Evolutionary conservation across 805 yeast genomes (phyloP), one percentile per base, ranked within the genome.

Genomic region (Wickerhamiella bombiphila): DNA sequence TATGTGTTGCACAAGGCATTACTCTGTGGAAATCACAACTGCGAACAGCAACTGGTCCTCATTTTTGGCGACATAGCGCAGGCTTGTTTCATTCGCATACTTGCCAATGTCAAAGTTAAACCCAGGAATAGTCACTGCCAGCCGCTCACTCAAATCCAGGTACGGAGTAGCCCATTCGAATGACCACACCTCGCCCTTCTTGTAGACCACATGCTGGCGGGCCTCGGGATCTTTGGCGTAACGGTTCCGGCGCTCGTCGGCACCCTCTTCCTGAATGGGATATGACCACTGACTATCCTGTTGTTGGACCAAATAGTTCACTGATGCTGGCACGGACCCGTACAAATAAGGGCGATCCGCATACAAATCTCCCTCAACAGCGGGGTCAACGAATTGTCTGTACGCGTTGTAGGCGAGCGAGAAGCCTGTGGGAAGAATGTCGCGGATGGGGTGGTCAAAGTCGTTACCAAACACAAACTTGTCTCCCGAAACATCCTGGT

Each of bases 401-500:
- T 75, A 76, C 24, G 74, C 56, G 41, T 65, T 64, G 45, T 72
- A 59, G 0, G 80, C 82, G 1, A 70, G 54, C 3, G 72, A 61
- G 21, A 64, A 60, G 3, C 73, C 72, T 52, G 61, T 61, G 2
- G 85, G 85, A 8, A 77, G 63, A 38, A 63, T 62, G 34, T 74
- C 74, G 22, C 65, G 58, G 22, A 77, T 66, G 0, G 80, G 75
- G n/a, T 60, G 51, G 7, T 66, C 70, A 51, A 74, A 74, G 48
- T 77, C 83, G 50, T 77, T 77, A 1, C 85, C 85, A 57, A 72
- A 76, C n/a, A 71, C 41, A 29, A 77, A 55, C n/a, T 65, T 63
- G 30, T 68, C 61, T 2, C 79, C 80, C 15, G 47, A 49, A n/a
- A 74, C 60, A 8, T 49, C 44, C 35, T 38, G 39, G 20, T 50